These are phyloP conservation scores for Paramecium primaurelia DNA, from an alignment of 73 alveolate species.

Conservation along the genomic window DNA sequence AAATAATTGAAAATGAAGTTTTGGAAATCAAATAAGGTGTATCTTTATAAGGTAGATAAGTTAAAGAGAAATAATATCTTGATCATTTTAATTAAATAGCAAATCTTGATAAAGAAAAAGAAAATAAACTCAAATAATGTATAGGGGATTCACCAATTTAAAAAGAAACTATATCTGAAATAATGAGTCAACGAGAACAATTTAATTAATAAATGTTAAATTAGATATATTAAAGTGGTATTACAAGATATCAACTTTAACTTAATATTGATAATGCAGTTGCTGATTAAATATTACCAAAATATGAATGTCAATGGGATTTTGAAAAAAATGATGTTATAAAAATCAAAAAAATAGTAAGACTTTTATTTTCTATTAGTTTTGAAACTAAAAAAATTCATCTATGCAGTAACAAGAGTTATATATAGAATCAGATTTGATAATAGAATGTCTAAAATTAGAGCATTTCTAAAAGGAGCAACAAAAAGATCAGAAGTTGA, in stretches of 20 bases:
- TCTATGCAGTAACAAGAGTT: conserved; percentile 58
- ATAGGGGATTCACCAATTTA: conserved; percentile 46
- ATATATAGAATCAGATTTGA: conserved; percentile 60
- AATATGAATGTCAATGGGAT: conserved; percentile 57
- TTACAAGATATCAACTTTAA: conserved; percentile 42
- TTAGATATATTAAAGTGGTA: conserved; percentile 2
- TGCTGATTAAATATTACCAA: conserved; percentile 11
- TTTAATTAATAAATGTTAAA: background rate
- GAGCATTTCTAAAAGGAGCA: conserved; percentile 47
- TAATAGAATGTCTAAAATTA: conserved; percentile 45
- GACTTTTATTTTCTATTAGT: background rate
- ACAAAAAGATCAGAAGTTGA: conserved; percentile 51
- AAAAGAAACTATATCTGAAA: conserved; percentile 8
- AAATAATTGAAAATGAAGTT: conserved; percentile 7
- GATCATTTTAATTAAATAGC: conserved; percentile 54
- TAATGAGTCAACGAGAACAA: conserved; percentile 11
- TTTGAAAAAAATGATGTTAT: conserved; percentile 50
- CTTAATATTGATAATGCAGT: conserved; percentile 51
- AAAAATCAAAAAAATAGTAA: conserved; percentile 40
- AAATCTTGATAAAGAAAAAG: conserved; percentile 51
- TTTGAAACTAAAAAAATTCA: conserved; percentile 50
- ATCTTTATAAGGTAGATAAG: background rate
- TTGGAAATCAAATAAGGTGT: background rate
- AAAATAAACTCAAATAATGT: conserved; percentile 33
- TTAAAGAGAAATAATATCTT: conserved; percentile 15